Conservation (phyloP, 2,329 filamentous ascomycete genomes). For the Alternaria hordeiaustralica region DNA sequence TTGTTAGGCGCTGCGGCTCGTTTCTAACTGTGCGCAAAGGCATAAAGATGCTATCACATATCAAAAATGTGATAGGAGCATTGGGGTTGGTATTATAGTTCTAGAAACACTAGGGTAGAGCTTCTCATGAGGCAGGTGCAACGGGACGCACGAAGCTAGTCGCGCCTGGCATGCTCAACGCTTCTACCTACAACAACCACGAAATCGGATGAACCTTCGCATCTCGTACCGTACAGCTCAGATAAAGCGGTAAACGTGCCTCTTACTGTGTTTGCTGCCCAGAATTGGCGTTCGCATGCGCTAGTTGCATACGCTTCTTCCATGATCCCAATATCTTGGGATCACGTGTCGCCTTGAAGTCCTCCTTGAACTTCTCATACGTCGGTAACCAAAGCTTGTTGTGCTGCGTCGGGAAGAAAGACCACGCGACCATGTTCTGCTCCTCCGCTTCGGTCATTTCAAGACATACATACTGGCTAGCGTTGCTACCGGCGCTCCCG, state of each 20-base stretch:
- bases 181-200: neutral
- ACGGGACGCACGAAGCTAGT: neutral
- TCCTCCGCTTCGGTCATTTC: neutral
- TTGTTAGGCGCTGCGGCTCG: conserved; percentile 37
- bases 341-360: neutral
- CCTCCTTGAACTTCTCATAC: neutral
- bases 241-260: neutral
- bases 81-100: neutral
- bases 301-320: neutral
- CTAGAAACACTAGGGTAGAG: neutral
- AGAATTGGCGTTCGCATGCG: neutral
- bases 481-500: neutral
- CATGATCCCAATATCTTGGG: neutral
- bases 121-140: neutral
- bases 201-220: neutral
- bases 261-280: neutral
- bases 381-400: neutral
- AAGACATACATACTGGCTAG: neutral
- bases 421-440: neutral
- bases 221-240: neutral
- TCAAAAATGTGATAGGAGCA: neutral
- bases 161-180: neutral
- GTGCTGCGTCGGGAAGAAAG: neutral
- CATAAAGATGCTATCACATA: neutral
- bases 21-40: conserved; percentile 48